These are phyloP conservation scores for Annulohypoxylon nitens DNA, from an alignment of 495 filamentous ascomycete genomes.

Conservation along the genomic window DNA sequence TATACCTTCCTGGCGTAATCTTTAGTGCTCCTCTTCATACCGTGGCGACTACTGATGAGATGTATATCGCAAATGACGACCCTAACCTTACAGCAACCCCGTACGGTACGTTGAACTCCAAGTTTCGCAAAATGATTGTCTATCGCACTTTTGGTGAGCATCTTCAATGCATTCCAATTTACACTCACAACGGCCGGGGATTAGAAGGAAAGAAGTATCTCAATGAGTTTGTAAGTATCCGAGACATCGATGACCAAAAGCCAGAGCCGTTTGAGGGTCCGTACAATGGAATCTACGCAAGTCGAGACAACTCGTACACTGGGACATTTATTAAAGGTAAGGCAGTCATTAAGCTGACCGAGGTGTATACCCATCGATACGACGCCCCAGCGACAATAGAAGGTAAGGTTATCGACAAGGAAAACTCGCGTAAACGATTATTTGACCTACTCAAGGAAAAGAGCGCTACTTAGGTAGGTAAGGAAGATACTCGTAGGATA, in stretches of 20 bases:
- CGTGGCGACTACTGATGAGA: constrained; percentile 9
- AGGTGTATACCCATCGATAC: constrained; percentile 38
- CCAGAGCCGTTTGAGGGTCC: constrained; percentile 33
- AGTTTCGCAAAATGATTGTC: constrained; percentile 49
- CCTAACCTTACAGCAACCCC: constrained; percentile 41
- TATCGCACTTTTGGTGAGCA: constrained; percentile 34
- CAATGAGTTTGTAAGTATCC: constrained; percentile 42
- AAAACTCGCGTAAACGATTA: constrained; percentile 9
- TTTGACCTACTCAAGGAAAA: constrained; percentile 12
- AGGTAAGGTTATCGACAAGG: constrained; percentile 16
- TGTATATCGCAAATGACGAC: constrained; percentile 32
- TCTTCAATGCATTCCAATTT: constrained; percentile 43
- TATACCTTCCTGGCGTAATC: constrained; percentile 33
- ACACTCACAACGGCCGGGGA: constrained; percentile 44
- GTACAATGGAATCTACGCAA: constrained; percentile 22
- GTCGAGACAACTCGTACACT: not conserved
- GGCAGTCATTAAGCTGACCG: constrained; percentile 40
- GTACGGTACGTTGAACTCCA: constrained; percentile 39
- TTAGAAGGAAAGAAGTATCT: constrained; percentile 34
- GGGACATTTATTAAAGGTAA: constrained; percentile 37
- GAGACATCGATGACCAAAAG: constrained; percentile 23
- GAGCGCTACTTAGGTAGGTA: not conserved
- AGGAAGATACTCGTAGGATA: no score
- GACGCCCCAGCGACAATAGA: constrained; percentile 45
- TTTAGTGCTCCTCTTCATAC: constrained; percentile 43